Base-by-base conservation (phyloP, 495 filamentous ascomycete genomes). In the Achaetomiella virescens region DNA sequence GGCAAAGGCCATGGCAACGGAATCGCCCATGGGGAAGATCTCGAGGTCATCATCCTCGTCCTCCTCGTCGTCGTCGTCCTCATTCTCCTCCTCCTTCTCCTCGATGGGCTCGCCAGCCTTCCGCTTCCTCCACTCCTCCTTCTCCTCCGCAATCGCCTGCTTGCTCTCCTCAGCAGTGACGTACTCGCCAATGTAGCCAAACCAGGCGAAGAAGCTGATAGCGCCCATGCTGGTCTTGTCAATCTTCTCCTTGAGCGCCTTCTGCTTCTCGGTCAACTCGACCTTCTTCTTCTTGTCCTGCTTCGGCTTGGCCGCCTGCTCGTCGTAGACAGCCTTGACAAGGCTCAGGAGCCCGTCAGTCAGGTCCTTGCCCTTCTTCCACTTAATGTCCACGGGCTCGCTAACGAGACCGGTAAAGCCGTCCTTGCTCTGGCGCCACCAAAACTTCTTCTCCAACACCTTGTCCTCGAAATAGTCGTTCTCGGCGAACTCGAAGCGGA, bases 361-460 rank as follows among this genome's bases (percentile, higher is more conserved):
- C 61, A 91, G 69, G 68, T 97, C 92, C 71, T 84, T 84, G 48
- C 81, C 86, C 59, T 83, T 74, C 80, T 90, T 95, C 92, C 92
- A 97, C 62, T 84, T 75, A 66, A 97, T 89, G 53, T 81, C 77
- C 36, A 96, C 88, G 6, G 92, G 92, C 68, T 92, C 89, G 36
- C 82, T 87, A 42, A 93, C 88, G 18, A 93, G 76, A 31, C 88
- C 89, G 18, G 78, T 71, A 77, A 81, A 87, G 29, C 81, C 83
- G 62, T 83, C 81, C 62, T 78, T 79, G 37, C 73, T 72, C 67
- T 78, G 78, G 59, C 90, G 84, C 74, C 82, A 87, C 82, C 85
- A 91, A 70, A 96, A 92, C 63, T 85, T 86, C 84, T 97, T 97
- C 70, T 89, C 87, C 40, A 97, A 72, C 53, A 84, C 80, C 37